These are phyloP conservation scores for Exserohilum rostratum DNA, from an alignment of 2,329 filamentous ascomycete genomes.

Conservation along the genomic window DNA sequence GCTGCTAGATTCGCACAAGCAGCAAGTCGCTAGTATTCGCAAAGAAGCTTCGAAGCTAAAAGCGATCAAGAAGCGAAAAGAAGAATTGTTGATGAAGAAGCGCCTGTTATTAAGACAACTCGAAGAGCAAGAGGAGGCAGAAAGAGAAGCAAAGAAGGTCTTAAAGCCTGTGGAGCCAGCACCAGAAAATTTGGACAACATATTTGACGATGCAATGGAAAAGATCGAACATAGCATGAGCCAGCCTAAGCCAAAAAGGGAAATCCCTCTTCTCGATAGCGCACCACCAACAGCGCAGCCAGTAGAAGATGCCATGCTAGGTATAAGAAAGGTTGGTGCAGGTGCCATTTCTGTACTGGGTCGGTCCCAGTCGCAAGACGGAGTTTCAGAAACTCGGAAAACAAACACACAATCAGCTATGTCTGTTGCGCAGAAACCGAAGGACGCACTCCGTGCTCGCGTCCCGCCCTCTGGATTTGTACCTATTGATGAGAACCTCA, in stretches of 20 bases:
- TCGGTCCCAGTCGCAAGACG: background rate
- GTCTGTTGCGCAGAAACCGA: background rate
- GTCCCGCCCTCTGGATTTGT: conserved; percentile 15
- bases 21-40: background rate
- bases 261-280: background rate
- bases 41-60: background rate
- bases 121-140: background rate
- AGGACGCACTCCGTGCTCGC: conserved; percentile 16
- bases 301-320: background rate
- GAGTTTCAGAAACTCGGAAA: background rate
- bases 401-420: background rate
- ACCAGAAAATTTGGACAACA: background rate
- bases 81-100: background rate
- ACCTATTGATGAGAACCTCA: conserved; percentile 27
- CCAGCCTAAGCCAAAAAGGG: background rate
- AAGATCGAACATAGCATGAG: background rate
- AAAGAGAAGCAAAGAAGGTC: background rate
- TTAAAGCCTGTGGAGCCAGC: background rate
- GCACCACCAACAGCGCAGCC: background rate
- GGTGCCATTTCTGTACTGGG: background rate
- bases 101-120: conserved; percentile 1
- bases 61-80: background rate
- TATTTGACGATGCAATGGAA: conserved; percentile 5
- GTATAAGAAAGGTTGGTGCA: background rate
- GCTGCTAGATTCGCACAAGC: background rate